These are phyloP conservation scores for Paecilomyces sp. DNA, from an alignment of 2,329 filamentous ascomycete species.

Conservation along the genomic window DNA sequence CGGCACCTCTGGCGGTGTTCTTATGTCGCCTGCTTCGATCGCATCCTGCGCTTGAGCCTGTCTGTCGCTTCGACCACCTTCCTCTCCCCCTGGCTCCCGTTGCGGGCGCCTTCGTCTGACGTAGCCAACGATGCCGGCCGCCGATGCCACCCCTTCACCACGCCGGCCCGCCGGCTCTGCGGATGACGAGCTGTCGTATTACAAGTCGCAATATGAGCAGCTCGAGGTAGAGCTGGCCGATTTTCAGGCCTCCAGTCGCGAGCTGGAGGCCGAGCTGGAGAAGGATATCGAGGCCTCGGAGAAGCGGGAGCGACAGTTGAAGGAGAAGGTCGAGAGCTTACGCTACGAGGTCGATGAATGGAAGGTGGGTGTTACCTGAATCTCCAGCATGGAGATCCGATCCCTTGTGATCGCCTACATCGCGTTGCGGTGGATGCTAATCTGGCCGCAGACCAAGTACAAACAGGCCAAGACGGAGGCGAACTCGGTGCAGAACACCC, in stretches of 20 bases:
- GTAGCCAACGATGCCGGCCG: conserved; percentile 28
- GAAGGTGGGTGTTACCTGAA: conserved; percentile 62
- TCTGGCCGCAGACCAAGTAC: conserved; percentile 68
- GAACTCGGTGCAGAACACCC: conserved; percentile 69
- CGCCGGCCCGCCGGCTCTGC: conserved; percentile 31
- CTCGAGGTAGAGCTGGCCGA: conserved; percentile 86
- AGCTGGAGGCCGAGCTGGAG: conserved; percentile 89
- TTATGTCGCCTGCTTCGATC: conserved; percentile 1
- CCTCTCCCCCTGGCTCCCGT: conserved; percentile 5
- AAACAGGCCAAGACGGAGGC: conserved; percentile 89
- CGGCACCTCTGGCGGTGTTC: conserved; percentile 10
- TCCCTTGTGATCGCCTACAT: background rate
- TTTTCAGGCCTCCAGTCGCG: conserved; percentile 88
- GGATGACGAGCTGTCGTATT: conserved; percentile 81
- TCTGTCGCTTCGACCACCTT: background rate
- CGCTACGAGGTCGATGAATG: conserved; percentile 93
- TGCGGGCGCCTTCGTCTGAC: background rate
- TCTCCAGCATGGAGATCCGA: background rate
- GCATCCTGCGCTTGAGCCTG: background rate
- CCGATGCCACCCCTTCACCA: conserved; percentile 30
- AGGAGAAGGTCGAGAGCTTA: conserved; percentile 78
- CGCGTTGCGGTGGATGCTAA: background rate
- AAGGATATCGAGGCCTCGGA: conserved; percentile 94
- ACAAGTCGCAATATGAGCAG: conserved; percentile 92
- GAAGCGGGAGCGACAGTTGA: conserved; percentile 77